Evolutionary conservation across 176 grass and related monocot genomes (phyloP).

Genomic region (Elymus sibiricus): DNA sequence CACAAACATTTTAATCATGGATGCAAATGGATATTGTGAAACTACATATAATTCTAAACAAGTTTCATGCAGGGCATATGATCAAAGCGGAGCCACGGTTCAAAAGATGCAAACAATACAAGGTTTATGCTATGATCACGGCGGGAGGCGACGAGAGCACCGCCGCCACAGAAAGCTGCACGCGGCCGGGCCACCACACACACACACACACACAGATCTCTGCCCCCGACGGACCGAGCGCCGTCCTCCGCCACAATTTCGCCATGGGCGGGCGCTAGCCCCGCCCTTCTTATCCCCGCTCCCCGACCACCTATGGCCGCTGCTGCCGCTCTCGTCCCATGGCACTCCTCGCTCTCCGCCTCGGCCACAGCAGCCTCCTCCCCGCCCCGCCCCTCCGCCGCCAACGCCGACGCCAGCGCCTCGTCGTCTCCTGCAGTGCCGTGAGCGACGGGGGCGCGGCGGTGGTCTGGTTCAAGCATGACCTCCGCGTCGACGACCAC

Average conservation of each 20-base stretch:
- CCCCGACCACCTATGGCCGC: slow-evolving; percentile 48
- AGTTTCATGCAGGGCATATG: no score
- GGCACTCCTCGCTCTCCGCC: slow-evolving; percentile 53
- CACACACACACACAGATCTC: background rate
- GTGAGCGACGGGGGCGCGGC: slow-evolving; percentile 34
- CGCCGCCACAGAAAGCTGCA: slow-evolving; percentile 32
- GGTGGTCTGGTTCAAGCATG: slow-evolving; percentile 98
- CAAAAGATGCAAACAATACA: no score
- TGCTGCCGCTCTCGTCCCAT: slow-evolving; percentile 36
- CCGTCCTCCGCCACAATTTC: slow-evolving; percentile 62
- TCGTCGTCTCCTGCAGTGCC: slow-evolving; percentile 17
- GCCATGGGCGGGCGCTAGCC: slow-evolving; percentile 54
- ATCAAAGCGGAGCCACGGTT: no score
- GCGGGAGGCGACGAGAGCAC: background rate
- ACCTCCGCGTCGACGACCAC: slow-evolving; percentile 84
- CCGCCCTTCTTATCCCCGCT: slow-evolving; percentile 42
- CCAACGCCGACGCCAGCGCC: background rate
- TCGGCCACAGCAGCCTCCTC: slow-evolving; percentile 26
- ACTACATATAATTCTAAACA: no score
- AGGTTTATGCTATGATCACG: background rate
- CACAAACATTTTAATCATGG: no score
- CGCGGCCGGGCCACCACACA: background rate
- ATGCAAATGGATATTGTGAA: no score
- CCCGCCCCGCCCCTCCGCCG: background rate
- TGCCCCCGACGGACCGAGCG: background rate